Evolutionary conservation across 106 monocot genomes (phyloP).

Genomic region (Acanthochlamys bracteata): DNA sequence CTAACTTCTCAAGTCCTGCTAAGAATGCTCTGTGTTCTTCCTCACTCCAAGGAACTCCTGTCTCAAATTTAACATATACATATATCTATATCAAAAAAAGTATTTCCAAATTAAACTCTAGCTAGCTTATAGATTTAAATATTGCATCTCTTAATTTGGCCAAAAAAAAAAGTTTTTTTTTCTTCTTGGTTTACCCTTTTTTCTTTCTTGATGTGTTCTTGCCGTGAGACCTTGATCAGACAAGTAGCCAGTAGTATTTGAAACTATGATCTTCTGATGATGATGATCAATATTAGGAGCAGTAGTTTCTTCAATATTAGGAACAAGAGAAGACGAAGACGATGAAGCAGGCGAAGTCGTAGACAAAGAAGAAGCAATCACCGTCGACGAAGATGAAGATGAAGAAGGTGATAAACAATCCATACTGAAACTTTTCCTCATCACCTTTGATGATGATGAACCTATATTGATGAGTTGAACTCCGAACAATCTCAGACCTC

Average conservation of each 20-base stretch:
- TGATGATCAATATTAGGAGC: conserved; percentile 1
- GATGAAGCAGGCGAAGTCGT: conserved; percentile 10
- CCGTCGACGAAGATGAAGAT: neutral
- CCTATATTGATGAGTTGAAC: conserved; percentile 21
- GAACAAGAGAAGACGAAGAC: conserved; percentile 17
- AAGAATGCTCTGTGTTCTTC: conserved; percentile 32
- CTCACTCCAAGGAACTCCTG: conserved; percentile 38
- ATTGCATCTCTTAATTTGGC: too few species aligned
- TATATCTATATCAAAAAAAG: too few species aligned
- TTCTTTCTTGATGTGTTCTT: conserved; percentile 21
- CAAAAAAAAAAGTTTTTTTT: too few species aligned
- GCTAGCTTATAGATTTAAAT: too few species aligned
- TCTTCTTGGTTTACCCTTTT: conserved; percentile 35
- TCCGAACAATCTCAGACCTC: conserved; percentile 27
- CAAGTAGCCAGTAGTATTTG: conserved; percentile 19
- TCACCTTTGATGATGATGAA: conserved; percentile 8
- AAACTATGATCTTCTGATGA: too few species aligned
- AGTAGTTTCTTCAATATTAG: conserved; percentile 21
- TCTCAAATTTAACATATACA: too few species aligned
- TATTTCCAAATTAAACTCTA: too few species aligned
- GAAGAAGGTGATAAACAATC: conserved; percentile 22
- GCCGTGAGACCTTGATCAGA: conserved; percentile 30
- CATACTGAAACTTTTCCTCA: conserved; percentile 36
- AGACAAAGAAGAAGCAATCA: conserved; percentile 9
- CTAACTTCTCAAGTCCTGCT: conserved; percentile 26